These are phyloP conservation scores for Stemphylium vesicarium DNA, from an alignment of 2,329 filamentous ascomycete species.

Conservation along the genomic window DNA sequence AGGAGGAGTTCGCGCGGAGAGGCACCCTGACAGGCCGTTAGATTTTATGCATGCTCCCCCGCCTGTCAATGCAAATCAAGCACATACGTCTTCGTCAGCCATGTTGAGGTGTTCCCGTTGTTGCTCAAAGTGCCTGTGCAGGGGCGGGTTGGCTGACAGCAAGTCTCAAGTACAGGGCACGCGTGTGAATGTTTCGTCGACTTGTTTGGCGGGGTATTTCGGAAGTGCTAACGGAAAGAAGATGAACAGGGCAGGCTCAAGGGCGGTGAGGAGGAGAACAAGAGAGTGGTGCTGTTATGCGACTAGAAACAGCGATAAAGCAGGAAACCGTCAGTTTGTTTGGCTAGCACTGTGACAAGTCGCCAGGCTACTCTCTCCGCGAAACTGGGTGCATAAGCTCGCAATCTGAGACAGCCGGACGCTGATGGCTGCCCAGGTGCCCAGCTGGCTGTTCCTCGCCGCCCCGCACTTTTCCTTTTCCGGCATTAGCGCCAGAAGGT, in stretches of 20 bases:
- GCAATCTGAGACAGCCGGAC: constrained; percentile 23
- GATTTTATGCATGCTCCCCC: background rate
- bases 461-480: constrained; percentile 36
- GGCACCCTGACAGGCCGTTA: constrained; percentile 69
- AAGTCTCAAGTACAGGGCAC: background rate
- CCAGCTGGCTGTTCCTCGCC: background rate
- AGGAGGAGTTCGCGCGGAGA: constrained; percentile 84
- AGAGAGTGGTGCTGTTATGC: background rate
- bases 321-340: background rate
- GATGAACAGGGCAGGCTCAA: background rate
- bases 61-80: background rate
- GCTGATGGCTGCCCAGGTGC: constrained; percentile 8
- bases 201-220: constrained; percentile 15
- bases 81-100: constrained; percentile 46
- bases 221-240: constrained; percentile 19
- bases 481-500: constrained; percentile 25
- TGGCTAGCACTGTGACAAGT: background rate
- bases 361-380: background rate
- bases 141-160: constrained; percentile 3
- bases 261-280: constrained; percentile 8
- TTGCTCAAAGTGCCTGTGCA: constrained; percentile 3
- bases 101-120: constrained; percentile 24
- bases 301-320: background rate
- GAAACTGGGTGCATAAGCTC: constrained; percentile 18
- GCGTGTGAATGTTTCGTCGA: constrained; percentile 14